Conservation (phyloP, 2,329 filamentous ascomycete species). For the Nannizziopsis arthrosporioides region DNA sequence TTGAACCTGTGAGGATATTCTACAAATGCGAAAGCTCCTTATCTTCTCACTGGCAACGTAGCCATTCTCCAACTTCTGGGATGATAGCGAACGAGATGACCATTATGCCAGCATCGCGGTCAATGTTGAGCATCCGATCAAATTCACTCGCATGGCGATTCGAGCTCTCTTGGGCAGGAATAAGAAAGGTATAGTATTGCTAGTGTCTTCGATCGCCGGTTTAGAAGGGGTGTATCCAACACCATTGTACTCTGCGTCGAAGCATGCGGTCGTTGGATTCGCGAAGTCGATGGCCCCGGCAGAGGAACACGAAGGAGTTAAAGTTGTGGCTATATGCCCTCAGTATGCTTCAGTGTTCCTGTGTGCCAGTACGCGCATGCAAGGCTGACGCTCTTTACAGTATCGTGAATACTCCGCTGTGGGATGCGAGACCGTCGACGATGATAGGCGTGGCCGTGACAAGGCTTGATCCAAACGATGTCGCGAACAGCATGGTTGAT, state of each 20-base stretch:
- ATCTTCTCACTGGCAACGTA: neutral
- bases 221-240: slow-evolving; percentile 18
- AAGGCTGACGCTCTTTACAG: slow-evolving; percentile 1
- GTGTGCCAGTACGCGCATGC: neutral
- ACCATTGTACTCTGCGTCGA: slow-evolving; percentile 28
- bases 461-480: slow-evolving; percentile 16
- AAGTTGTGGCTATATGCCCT: slow-evolving; percentile 25
- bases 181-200: slow-evolving; percentile 28
- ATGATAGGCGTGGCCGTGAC: neutral
- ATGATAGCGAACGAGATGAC: slow-evolving; percentile 25
- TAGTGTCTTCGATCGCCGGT: slow-evolving; percentile 26
- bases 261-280: slow-evolving; percentile 33
- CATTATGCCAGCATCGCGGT: slow-evolving; percentile 24
- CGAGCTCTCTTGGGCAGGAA: slow-evolving; percentile 15
- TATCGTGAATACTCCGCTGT: slow-evolving; percentile 21
- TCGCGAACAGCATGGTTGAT: slow-evolving; percentile 21
- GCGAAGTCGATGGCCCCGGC: slow-evolving; percentile 25
- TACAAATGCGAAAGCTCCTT: neutral
- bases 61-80: slow-evolving; percentile 27
- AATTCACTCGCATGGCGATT: slow-evolving; percentile 31
- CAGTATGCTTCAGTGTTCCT: slow-evolving; percentile 15
- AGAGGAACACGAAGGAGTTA: slow-evolving; percentile 25
- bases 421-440: slow-evolving; percentile 14
- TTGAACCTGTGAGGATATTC: slow-evolving; percentile 24
- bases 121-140: slow-evolving; percentile 29